phyloP scores from a whole-genome alignment of 2,329 filamentous ascomycete species.

The Hymenoscyphus albidus region DNA sequence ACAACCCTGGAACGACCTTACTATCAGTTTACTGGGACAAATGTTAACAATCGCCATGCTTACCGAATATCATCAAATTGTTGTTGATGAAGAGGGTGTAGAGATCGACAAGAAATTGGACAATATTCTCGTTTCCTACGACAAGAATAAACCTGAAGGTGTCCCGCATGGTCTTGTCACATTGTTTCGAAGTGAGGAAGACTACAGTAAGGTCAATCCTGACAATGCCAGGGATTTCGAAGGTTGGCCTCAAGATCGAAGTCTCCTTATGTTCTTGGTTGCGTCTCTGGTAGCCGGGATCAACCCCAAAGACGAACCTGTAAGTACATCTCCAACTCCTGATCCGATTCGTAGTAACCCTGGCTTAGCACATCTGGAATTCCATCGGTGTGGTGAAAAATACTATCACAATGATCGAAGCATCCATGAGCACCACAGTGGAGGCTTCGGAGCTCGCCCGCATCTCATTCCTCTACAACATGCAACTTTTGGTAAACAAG shows the following conservation, averaged over 20 bases:
- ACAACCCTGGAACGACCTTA: conserved; percentile 11
- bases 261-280: conserved; percentile 20
- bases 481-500: conserved; percentile 34
- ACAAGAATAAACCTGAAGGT: conserved; percentile 1
- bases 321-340: conserved; percentile 13
- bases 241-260: conserved; percentile 22
- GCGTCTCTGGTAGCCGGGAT: conserved; percentile 29
- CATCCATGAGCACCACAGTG: conserved; percentile 16
- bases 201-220: conserved; percentile 2
- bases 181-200: conserved; percentile 17
- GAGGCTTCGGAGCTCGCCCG: conserved; percentile 18
- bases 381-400: conserved; percentile 14
- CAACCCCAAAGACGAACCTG: conserved; percentile 15
- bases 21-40: conserved; percentile 16
- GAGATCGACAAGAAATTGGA: neutral
- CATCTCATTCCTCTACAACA: conserved; percentile 24
- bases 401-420: conserved; percentile 26
- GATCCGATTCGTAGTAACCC: conserved; percentile 13
- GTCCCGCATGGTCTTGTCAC: conserved; percentile 15
- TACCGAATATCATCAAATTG: neutral
- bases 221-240: conserved; percentile 15
- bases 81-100: neutral
- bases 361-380: conserved; percentile 17
- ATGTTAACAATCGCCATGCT: conserved; percentile 13
- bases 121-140: conserved; percentile 5